phyloP scores from a whole-genome alignment of 2,329 filamentous ascomycete species.

The Fusarium papillatum region DNA sequence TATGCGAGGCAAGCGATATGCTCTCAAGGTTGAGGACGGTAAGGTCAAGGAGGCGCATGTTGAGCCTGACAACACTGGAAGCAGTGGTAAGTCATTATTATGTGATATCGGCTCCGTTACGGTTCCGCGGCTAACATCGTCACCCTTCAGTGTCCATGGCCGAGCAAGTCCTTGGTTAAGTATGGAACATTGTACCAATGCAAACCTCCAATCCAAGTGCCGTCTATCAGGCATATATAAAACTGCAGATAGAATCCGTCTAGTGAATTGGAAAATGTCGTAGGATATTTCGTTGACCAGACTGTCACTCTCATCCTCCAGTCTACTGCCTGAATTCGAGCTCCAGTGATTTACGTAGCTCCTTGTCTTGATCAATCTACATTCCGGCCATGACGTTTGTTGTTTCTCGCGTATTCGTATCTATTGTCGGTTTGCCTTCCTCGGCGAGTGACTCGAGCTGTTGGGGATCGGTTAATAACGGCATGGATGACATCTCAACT shows the following conservation, averaged over 20 bases:
- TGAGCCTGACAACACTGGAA: conserved; percentile 90
- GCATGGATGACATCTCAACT: not conserved
- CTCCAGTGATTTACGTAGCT: not conserved
- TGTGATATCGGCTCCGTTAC: not conserved
- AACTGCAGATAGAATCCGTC: not conserved
- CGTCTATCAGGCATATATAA: not conserved
- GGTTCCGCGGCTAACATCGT: not conserved
- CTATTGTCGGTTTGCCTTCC: not conserved
- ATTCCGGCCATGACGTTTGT: not conserved
- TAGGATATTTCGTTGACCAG: not conserved
- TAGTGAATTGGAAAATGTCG: not conserved
- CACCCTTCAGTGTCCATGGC: conserved; percentile 37
- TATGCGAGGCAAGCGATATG: conserved; percentile 88
- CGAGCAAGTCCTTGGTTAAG: conserved; percentile 37
- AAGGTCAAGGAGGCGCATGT: conserved; percentile 86
- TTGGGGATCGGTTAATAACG: not conserved
- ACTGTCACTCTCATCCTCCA: not conserved
- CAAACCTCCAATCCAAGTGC: not conserved
- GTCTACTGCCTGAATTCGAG: not conserved
- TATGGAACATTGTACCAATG: not conserved
- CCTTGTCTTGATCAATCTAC: not conserved
- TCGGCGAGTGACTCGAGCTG: not conserved
- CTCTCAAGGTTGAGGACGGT: conserved; percentile 85
- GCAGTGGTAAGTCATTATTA: conserved; percentile 71
- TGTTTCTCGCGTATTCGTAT: not conserved